Conservation (phyloP, 2,329 filamentous ascomycete species). For the Emydomyces testavorans region DNA sequence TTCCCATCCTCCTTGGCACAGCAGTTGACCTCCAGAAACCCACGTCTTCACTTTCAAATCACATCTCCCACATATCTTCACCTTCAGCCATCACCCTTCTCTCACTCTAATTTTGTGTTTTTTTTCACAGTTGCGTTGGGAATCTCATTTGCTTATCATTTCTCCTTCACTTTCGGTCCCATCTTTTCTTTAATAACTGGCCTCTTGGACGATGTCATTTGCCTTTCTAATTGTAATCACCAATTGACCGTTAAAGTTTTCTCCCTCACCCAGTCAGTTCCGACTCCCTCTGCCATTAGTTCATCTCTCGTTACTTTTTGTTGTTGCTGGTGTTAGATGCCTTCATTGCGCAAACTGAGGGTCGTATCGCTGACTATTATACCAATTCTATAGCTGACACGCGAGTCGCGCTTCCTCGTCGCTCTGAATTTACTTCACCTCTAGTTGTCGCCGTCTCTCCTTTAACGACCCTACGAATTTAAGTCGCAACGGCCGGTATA, state of each 20-base stretch:
- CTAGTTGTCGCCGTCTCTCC: constrained; percentile 26
- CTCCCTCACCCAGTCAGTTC: constrained; percentile 45
- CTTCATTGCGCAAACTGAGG: background rate
- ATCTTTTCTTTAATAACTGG: constrained; percentile 8
- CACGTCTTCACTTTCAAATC: constrained; percentile 7
- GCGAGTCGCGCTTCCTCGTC: constrained; percentile 14
- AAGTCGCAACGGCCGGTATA: constrained; percentile 28
- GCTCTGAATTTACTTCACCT: constrained; percentile 19
- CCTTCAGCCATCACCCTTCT: background rate
- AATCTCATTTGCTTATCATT: constrained; percentile 9
- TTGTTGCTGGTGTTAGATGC: constrained; percentile 1
- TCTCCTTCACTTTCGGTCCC: constrained; percentile 7
- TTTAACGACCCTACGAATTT: constrained; percentile 34
- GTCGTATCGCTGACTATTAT: constrained; percentile 18
- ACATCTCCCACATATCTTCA: constrained; percentile 6
- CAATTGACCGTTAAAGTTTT: too few relatives aligned
- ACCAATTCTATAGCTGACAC: constrained; percentile 16
- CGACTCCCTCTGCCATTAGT: constrained; percentile 7
- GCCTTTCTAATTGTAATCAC: constrained; percentile 9
- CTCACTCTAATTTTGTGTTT: constrained; percentile 2
- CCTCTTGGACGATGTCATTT: constrained; percentile 7
- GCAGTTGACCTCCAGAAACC: constrained; percentile 3
- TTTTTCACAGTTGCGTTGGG: background rate
- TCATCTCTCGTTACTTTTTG: constrained; percentile 16
- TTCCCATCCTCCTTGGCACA: constrained; percentile 6